phyloP scores from a whole-genome alignment of 306 rosid genomes.

The Corylus avellana region DNA sequence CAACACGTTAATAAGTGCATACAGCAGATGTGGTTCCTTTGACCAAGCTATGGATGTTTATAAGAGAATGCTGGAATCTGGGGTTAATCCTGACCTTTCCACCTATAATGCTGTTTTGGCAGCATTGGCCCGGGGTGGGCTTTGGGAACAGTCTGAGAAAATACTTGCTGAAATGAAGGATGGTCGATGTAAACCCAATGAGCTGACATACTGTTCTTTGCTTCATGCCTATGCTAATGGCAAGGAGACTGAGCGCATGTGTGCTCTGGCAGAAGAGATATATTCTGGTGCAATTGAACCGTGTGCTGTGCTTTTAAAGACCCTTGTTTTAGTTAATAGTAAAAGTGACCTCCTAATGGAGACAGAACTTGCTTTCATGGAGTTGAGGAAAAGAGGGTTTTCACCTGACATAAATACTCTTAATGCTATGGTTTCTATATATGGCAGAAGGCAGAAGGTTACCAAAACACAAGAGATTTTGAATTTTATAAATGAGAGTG shows the following conservation, averaged over 20 bases:
- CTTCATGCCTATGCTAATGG: conserved; percentile 95
- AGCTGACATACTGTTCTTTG: conserved; percentile 76
- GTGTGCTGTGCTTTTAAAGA: conserved; percentile 74
- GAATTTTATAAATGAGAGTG: conserved; percentile 64
- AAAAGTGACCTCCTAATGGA: conserved; percentile 76
- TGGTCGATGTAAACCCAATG: conserved; percentile 78
- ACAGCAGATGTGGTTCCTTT: conserved; percentile 83
- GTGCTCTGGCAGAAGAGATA: conserved; percentile 72
- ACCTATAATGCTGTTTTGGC: conserved; percentile 87
- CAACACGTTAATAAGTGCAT: conserved; percentile 83
- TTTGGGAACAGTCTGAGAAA: conserved; percentile 88
- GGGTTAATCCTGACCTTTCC: conserved; percentile 84
- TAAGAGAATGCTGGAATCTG: conserved; percentile 83
- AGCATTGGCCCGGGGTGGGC: conserved; percentile 91
- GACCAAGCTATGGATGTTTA: conserved; percentile 84
- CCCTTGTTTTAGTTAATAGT: conserved; percentile 83
- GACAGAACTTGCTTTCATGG: conserved; percentile 77
- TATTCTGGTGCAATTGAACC: conserved; percentile 65
- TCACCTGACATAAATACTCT: conserved; percentile 75
- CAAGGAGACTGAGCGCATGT: conserved; percentile 65
- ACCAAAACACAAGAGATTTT: conserved; percentile 71
- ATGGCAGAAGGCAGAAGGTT: conserved; percentile 84
- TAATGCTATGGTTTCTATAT: conserved; percentile 88
- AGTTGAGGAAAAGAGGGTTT: conserved; percentile 57
- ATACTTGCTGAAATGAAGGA: conserved; percentile 77